Evolutionary conservation across 495 filamentous ascomycete species (phyloP).

Genomic region (Aspergillus asperescens): DNA sequence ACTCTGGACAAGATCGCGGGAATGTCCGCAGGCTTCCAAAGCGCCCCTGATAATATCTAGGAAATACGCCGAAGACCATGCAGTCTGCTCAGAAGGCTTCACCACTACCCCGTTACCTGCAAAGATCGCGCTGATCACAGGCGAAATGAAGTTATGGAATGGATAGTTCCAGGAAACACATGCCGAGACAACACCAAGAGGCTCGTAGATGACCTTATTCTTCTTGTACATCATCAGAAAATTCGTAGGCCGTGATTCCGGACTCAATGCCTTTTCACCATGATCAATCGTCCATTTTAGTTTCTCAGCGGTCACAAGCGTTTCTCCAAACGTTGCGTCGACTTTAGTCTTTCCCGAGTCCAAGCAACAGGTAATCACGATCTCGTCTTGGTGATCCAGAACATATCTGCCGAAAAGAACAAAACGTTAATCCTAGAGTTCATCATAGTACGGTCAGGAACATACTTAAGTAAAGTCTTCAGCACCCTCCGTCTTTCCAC

Average conservation of each 20-base stretch:
- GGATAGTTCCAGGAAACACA: slow-evolving; percentile 96
- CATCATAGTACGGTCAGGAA: not conserved
- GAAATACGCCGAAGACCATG: slow-evolving; percentile 83
- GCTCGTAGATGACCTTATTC: slow-evolving; percentile 87
- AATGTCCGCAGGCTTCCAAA: slow-evolving; percentile 76
- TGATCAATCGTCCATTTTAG: slow-evolving; percentile 90
- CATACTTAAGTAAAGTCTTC: slow-evolving; percentile 70
- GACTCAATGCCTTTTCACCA: slow-evolving; percentile 74
- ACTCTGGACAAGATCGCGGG: slow-evolving; percentile 75
- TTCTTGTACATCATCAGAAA: slow-evolving; percentile 93
- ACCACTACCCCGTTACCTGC: slow-evolving; percentile 88
- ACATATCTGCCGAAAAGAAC: slow-evolving; percentile 49
- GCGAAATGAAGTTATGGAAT: slow-evolving; percentile 92
- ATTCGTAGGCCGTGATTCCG: slow-evolving; percentile 71
- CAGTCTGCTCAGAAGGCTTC: slow-evolving; percentile 89
- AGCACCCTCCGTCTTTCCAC: slow-evolving; percentile 72
- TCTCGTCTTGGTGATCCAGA: slow-evolving; percentile 83
- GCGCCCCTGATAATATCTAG: slow-evolving; percentile 69
- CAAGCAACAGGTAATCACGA: slow-evolving; percentile 79
- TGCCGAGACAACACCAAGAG: slow-evolving; percentile 85
- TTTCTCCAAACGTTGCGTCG: slow-evolving; percentile 89
- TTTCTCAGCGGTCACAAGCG: slow-evolving; percentile 89
- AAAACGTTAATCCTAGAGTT: not conserved
- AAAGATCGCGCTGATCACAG: slow-evolving; percentile 85
- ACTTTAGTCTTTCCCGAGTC: slow-evolving; percentile 98